Evolutionary conservation across 1,284 basidiomycete species (phyloP).

Genomic region (Paramarasmius palmivorus): DNA sequence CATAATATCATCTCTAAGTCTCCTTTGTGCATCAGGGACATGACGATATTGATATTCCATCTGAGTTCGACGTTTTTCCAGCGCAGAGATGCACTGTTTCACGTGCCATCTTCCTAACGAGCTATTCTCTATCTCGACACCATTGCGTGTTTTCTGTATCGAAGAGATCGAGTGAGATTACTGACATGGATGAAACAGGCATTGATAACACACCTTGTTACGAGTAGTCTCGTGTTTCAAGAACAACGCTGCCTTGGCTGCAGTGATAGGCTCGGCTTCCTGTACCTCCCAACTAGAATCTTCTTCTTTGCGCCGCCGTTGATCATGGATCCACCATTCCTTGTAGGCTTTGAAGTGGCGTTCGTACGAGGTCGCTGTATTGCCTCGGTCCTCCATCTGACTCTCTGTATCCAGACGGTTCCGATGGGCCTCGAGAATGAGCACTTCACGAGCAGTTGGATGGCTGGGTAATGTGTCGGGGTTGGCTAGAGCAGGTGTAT

Average conservation of each 20-base stretch:
- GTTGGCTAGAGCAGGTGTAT: no score
- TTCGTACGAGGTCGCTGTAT: no score
- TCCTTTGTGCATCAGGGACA: not conserved
- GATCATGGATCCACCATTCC: no score
- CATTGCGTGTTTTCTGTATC: not conserved
- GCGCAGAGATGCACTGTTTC: constrained; percentile 5
- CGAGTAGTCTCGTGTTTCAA: constrained; percentile 4
- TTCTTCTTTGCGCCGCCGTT: no score
- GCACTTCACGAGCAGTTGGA: no score
- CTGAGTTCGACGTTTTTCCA: constrained; percentile 1
- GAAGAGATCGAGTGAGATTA: not conserved
- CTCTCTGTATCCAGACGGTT: no score
- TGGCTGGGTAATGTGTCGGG: no score
- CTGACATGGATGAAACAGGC: no score
- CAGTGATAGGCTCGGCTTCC: constrained; percentile 4
- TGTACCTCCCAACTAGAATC: not conserved
- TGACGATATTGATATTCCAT: not conserved
- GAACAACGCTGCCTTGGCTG: constrained; percentile 4
- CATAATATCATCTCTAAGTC: constrained; percentile 1
- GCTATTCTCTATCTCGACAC: not conserved
- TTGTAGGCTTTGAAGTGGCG: no score
- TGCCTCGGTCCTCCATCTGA: no score
- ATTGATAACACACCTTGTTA: constrained; percentile 5
- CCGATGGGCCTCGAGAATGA: no score
- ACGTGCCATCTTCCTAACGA: not conserved